Evolutionary conservation across 495 filamentous ascomycete species (phyloP).

Genomic region (Aspergillus nidulans): DNA sequence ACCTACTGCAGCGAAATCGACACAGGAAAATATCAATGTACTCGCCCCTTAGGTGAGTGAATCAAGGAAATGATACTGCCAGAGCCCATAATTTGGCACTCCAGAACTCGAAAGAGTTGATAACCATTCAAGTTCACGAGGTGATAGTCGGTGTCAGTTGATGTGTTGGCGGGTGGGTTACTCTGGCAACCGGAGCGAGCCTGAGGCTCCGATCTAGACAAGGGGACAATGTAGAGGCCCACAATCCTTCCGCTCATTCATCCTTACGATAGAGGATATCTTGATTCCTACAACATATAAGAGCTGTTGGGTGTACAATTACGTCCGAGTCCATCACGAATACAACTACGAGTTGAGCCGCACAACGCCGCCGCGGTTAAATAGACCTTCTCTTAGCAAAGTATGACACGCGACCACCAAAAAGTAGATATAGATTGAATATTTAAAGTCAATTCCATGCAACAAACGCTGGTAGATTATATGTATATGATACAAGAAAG

Average conservation of each 20-base stretch:
- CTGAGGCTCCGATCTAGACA: not conserved
- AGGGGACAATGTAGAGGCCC: no score
- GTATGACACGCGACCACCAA: not conserved
- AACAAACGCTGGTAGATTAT: not conserved
- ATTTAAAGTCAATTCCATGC: no score
- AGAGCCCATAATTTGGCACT: not conserved
- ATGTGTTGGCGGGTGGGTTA: conserved; percentile 26
- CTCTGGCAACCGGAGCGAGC: conserved; percentile 24
- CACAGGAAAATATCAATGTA: not conserved
- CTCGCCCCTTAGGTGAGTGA: no score
- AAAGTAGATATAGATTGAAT: not conserved
- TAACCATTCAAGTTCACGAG: not conserved
- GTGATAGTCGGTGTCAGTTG: conserved; percentile 1
- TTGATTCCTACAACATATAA: no score
- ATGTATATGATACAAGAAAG: not conserved
- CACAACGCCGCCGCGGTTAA: not conserved
- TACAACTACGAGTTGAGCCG: not conserved
- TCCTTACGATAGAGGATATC: no score
- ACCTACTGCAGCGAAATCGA: not conserved
- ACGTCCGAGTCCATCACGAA: not conserved
- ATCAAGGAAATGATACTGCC: no score
- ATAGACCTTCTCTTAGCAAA: not conserved
- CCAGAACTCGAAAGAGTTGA: not conserved
- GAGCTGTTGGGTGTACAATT: no score
- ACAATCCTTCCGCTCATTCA: no score